phyloP scores from a whole-genome alignment of 768 basidiomycete species.

The Termitomyces sp. region DNA sequence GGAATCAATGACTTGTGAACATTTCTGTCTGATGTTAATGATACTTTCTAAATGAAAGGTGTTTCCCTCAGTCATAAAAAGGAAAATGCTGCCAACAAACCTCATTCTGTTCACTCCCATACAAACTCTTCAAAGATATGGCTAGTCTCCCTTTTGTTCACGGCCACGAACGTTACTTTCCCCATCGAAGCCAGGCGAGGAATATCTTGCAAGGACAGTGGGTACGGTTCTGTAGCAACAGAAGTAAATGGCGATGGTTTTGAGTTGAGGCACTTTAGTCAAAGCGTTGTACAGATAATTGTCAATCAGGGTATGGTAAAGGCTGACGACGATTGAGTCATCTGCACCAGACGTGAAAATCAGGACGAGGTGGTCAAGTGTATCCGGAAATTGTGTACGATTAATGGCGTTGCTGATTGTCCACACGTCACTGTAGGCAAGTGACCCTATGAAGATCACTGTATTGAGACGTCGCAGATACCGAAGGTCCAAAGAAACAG shows the following conservation, averaged over 20 bases:
- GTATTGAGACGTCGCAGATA: not conserved
- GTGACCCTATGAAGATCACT: not conserved
- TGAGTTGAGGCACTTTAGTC: not conserved
- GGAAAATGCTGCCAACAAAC: not conserved
- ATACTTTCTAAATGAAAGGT: not conserved
- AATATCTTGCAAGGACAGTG: not conserved
- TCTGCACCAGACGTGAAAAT: not conserved
- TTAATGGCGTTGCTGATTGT: not conserved
- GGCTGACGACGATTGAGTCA: not conserved
- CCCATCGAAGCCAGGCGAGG: not conserved
- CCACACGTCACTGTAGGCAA: not conserved
- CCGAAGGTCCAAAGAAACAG: not conserved
- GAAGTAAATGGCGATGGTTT: not conserved
- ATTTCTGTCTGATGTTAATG: too few relatives aligned
- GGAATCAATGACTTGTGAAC: too few relatives aligned
- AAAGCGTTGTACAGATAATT: not conserved
- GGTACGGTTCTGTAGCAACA: not conserved
- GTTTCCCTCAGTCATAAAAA: not conserved
- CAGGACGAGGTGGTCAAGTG: not conserved
- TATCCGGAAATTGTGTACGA: not conserved
- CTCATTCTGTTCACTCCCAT: not conserved
- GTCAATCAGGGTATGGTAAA: not conserved
- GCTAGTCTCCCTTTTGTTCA: not conserved
- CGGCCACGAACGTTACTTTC: not conserved
- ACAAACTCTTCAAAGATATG: not conserved